Base-by-base conservation (phyloP, 179 eudicot genomes). In the Silene vulgaris region DNA sequence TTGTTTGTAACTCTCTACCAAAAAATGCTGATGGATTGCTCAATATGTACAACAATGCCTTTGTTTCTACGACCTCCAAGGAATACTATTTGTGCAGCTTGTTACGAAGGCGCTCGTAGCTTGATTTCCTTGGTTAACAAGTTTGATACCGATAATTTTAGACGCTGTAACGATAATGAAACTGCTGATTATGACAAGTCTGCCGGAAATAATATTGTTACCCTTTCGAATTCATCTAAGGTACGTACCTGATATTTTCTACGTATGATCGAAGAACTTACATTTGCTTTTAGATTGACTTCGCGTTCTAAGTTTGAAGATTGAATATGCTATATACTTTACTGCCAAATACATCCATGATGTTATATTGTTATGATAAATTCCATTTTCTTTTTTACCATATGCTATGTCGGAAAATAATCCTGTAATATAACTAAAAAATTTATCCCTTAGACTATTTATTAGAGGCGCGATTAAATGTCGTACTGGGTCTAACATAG, bases 1-100 rank as follows among this genome's bases (percentile, higher is more conserved):
- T 32, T 19, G n/a, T 32, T 0, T 16, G 63, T 1, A 32, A 11
- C 20, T 14, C 21, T 29, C 32, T 1, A 29, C 6, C 8, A 14
- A 50, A 14, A 5, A 12, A 62, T 37, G 43, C 23, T 52, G 8
- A 91, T 93, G 98, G 98, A 93, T 78, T 93, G 98, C 71, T 89
- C 90, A n/a, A 86, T 93, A 4, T 93, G 98, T 70, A 91, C 90
- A 1, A 83, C 90, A 1, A 87, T 94, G 91, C 97, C 98, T 2
- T 89, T 82, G 62, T 85, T 89, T 54, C 73, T 92, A 60, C 79
- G 98, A 84, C 97, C 97, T 9, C 97, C 96, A 9, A 88, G 98
- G 76, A 94, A 94, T 74, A 86, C 96, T 19, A 90, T 94, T 43
- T 94, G 97, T 65, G 88, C 84, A 71, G 89, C 92, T 23, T 94